Conservation (phyloP, 2,329 filamentous ascomycete genomes). For the Biscogniauxia mediterranea region DNA sequence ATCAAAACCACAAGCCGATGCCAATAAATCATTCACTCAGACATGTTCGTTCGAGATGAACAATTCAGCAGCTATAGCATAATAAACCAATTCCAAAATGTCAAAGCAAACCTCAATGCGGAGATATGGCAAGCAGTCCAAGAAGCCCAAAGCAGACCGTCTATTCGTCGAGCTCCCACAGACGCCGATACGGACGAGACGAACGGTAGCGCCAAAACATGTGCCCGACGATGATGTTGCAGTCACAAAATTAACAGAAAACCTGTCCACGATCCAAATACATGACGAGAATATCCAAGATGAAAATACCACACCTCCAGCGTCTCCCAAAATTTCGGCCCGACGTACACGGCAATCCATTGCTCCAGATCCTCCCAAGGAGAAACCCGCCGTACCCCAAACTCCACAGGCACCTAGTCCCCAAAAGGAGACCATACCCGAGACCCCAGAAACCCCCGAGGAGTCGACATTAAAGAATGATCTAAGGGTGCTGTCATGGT, state of each 20-base stretch:
- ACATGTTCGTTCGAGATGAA: slow-evolving; percentile 1
- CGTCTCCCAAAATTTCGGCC: slow-evolving; percentile 11
- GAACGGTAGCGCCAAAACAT: slow-evolving; percentile 9
- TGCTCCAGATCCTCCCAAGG: slow-evolving; percentile 11
- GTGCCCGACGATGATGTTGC: slow-evolving; percentile 25
- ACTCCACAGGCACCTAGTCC: slow-evolving; percentile 14
- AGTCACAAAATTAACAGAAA: slow-evolving; percentile 35
- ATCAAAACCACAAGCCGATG: background rate
- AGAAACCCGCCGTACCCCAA: slow-evolving; percentile 10
- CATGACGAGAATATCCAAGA: slow-evolving; percentile 25
- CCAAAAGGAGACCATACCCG: slow-evolving; percentile 4
- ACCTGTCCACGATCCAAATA: slow-evolving; percentile 28
- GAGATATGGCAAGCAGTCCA: slow-evolving; percentile 52
- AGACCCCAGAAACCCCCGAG: slow-evolving; percentile 1
- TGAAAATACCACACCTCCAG: slow-evolving; percentile 18
- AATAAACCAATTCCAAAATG: slow-evolving; percentile 37
- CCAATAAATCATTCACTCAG: background rate
- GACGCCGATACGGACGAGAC: slow-evolving; percentile 41
- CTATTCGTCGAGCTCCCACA: slow-evolving; percentile 52
- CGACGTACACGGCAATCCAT: slow-evolving; percentile 22
- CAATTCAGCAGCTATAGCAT: background rate
- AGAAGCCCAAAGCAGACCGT: slow-evolving; percentile 45
- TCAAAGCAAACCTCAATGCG: slow-evolving; percentile 42
- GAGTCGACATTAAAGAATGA: slow-evolving; percentile 11
- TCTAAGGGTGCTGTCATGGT: slow-evolving; percentile 52